phyloP scores from a whole-genome alignment of 306 rosid genomes.

The Canavalia ensiformis region DNA sequence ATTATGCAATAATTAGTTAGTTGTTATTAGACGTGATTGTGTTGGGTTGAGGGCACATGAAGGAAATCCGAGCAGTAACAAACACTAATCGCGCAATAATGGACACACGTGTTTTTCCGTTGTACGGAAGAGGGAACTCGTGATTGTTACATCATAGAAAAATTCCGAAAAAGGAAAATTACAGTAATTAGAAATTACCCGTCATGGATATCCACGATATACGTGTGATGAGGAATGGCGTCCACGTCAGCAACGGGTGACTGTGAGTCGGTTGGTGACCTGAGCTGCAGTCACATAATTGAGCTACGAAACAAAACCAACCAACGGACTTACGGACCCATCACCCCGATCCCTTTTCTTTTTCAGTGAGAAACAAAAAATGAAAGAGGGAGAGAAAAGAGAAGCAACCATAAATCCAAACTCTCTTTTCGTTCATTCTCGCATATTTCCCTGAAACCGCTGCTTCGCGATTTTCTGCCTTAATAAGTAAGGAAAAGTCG shows the following conservation, averaged over 20 bases:
- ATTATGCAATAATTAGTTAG: no score
- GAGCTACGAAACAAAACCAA: slow-evolving; percentile 42
- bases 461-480: slow-evolving; percentile 33
- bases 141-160: not conserved
- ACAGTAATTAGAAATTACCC: slow-evolving; percentile 42
- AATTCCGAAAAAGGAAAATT: not conserved
- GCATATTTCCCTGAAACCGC: slow-evolving; percentile 24
- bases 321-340: slow-evolving; percentile 19
- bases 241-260: slow-evolving; percentile 51
- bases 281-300: slow-evolving; percentile 38
- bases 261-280: slow-evolving; percentile 54
- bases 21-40: no score
- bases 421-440: slow-evolving; percentile 37
- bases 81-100: slow-evolving; percentile 26
- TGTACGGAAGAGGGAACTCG: slow-evolving; percentile 15
- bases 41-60: not conserved
- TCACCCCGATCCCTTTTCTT: slow-evolving; percentile 38
- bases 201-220: not conserved
- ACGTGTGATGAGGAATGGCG: slow-evolving; percentile 4
- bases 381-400: slow-evolving; percentile 8
- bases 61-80: not conserved
- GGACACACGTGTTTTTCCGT: slow-evolving; percentile 40
- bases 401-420: slow-evolving; percentile 37
- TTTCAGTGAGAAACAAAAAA: slow-evolving; percentile 27
- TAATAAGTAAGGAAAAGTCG: slow-evolving; percentile 31